Percentiles rank a stretch among this genome's conserved stretches.
Evolutionary conservation across 345 rosid species (phyloP).

Genomic region (Populus pruinosa): DNA sequence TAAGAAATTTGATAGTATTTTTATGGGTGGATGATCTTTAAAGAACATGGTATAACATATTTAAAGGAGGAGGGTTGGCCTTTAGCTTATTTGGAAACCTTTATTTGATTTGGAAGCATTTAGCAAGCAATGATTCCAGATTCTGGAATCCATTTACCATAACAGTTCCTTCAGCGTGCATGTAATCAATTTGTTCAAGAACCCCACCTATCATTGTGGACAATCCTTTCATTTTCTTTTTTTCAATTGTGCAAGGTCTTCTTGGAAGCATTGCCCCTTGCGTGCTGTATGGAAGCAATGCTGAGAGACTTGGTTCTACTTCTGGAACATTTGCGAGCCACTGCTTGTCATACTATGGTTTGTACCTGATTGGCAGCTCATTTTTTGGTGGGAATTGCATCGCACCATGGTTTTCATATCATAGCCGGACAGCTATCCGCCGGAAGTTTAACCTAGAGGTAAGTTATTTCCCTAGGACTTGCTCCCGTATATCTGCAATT

Average conservation of each 20-base stretch:
- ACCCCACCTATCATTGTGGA: background rate
- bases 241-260: slow-evolving; percentile 47
- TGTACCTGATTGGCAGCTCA: slow-evolving; percentile 63
- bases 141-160: background rate
- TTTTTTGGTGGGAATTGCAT: slow-evolving; percentile 71
- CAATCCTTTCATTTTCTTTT: background rate
- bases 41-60: background rate
- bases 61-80: background rate
- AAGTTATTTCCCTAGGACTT: slow-evolving; percentile 20
- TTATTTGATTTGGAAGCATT: background rate
- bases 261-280: slow-evolving; percentile 90
- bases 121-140: background rate
- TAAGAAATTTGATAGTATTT: background rate
- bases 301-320: slow-evolving; percentile 74
- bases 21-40: background rate
- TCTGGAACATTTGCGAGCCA: slow-evolving; percentile 79
- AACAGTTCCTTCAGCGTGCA: background rate
- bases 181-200: background rate
- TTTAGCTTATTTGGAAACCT: background rate
- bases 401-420: slow-evolving; percentile 85
- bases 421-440: slow-evolving; percentile 72
- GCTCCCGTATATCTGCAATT: background rate
- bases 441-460: slow-evolving; percentile 89
- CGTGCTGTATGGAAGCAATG: slow-evolving; percentile 83
- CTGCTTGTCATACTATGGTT: slow-evolving; percentile 67